Base-by-base conservation (phyloP, 2,329 filamentous ascomycete genomes). In the Ploettnerulaceae sp. region DNA sequence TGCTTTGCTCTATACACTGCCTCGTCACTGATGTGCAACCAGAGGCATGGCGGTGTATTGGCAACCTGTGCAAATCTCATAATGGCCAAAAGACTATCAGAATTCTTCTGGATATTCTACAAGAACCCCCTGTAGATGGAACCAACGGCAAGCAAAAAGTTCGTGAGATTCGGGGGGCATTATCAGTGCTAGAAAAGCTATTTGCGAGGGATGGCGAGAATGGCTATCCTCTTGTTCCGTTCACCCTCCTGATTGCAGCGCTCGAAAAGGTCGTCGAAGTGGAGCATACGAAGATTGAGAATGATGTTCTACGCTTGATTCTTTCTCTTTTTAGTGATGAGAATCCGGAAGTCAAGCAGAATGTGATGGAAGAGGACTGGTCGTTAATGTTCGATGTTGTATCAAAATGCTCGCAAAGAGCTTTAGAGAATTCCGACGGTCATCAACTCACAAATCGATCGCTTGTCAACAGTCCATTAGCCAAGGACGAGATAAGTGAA, bases 11-110 rank as follows among this genome's bases (percentile, higher is more conserved):
- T 31, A 84, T 89, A 49, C 83, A 84, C 62, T 81, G 77, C 51
- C 71, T 86, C 40, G 76, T 89, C 2, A 68, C 70, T 9, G 70
- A 67, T 35, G 71, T 86, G 8, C 71, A 78, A 48, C 78, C 81
- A 52, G 73, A 77, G 31, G 75, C 84, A 3, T 89, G 85, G 84
- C 77, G 79, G 51, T 82, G 81, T 0, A 70, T 89, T 24, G 74
- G 76, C 59, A 84, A 87, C 53, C 70, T 90, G 0, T 83, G 82
- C 68, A 81, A 74, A 57, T 89, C 85, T 1, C 84, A 89, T 61
- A 79, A 87, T 53, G 84, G 84, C 15, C 82, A 86, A 52, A 77
- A 77, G 26, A 82, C 82, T 1, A 74, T 89, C 35, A 74, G 79
- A 45, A 75, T 83, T 18, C 66, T 88, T 17, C 69, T 88, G 24